Conservation (phyloP, 306 rosid genomes). For the Glycyrrhiza uralensis region DNA sequence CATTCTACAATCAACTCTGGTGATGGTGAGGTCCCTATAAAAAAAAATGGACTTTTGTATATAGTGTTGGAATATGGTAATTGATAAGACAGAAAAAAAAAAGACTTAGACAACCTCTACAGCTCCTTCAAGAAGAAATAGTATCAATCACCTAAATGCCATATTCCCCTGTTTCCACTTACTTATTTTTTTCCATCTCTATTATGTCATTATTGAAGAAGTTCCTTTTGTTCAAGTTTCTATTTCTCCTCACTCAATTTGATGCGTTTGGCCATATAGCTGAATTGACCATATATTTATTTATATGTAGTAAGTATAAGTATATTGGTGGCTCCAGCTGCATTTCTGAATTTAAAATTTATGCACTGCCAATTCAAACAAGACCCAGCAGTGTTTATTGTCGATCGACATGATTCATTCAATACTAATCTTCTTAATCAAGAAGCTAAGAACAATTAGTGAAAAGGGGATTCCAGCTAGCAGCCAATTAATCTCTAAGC, state of each 20-base stretch:
- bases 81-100: background rate
- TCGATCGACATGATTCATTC: background rate
- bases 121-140: background rate
- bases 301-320: background rate
- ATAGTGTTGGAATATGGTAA: background rate
- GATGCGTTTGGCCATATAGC: background rate
- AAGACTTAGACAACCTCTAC: background rate
- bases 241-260: background rate
- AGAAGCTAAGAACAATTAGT: background rate
- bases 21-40: background rate
- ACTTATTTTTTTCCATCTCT: background rate
- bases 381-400: background rate
- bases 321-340: conserved; percentile 14
- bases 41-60: background rate
- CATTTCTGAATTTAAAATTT: background rate
- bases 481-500: conserved; percentile 8
- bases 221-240: background rate
- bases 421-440: background rate
- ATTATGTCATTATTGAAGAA: background rate
- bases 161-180: background rate
- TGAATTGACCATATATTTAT: background rate
- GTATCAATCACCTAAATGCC: background rate
- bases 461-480: conserved; percentile 6
- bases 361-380: background rate
- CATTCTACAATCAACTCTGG: too few relatives aligned